Evolutionary conservation across 164 flowering plant genomes (phyloP).

Genomic region (Umbellularia californica): DNA sequence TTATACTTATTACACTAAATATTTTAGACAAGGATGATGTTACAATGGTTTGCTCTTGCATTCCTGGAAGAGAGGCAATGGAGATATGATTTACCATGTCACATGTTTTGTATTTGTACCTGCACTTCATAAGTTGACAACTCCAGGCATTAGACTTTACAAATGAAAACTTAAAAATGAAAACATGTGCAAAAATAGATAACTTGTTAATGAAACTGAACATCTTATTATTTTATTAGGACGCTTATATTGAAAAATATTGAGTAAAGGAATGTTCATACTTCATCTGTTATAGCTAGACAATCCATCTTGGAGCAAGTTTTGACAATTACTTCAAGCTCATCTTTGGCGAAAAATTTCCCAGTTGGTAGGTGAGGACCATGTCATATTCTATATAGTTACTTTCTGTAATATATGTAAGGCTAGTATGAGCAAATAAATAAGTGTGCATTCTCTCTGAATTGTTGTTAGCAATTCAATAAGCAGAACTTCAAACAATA

Average conservation of each 20-base stretch:
- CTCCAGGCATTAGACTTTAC: background rate
- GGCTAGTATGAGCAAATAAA: too few species aligned
- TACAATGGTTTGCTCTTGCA: slow-evolving; percentile 71
- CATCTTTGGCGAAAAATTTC: slow-evolving; percentile 62
- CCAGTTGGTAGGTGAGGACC: slow-evolving; percentile 97
- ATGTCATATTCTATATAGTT: slow-evolving; percentile 8
- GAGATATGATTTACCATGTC: slow-evolving; percentile 53
- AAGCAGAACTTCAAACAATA: too few species aligned
- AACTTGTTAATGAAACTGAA: background rate
- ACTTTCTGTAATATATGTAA: too few species aligned
- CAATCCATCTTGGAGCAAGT: slow-evolving; percentile 56
- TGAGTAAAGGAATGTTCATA: slow-evolving; percentile 31
- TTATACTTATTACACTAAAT: slow-evolving; percentile 61
- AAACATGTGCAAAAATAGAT: too few species aligned
- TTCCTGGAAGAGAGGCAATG: slow-evolving; percentile 72
- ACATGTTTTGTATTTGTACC: slow-evolving; percentile 76
- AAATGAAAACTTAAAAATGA: background rate
- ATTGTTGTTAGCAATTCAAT: too few species aligned
- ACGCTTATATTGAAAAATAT: slow-evolving; percentile 5
- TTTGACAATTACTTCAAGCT: slow-evolving; percentile 69
- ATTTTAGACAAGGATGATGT: slow-evolving; percentile 83
- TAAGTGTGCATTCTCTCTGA: too few species aligned
- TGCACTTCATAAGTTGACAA: slow-evolving; percentile 19
- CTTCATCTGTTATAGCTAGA: slow-evolving; percentile 86
- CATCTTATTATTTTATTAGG: background rate